A percentile compares a stretch with the other conserved stretches of the same genome.
phyloP scores from a whole-genome alignment of 345 rosid genomes.

The Arabidopsis suecica region DNA sequence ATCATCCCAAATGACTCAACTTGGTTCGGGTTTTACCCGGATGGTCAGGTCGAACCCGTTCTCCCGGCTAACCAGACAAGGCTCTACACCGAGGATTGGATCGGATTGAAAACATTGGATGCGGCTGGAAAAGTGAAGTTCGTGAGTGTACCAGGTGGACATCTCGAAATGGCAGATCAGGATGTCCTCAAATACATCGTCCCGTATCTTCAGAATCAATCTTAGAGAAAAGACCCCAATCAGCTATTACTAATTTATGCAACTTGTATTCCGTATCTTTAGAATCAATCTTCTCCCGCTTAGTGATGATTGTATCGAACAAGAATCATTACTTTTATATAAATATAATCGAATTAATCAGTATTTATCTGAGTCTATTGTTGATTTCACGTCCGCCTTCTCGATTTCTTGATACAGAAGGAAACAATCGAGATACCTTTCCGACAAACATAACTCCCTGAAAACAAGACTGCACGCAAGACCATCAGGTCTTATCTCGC shows the following conservation, averaged over 20 bases:
- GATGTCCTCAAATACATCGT: slow-evolving; percentile 62
- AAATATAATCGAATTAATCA: neutral
- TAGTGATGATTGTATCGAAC: slow-evolving; percentile 16
- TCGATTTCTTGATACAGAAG: slow-evolving; percentile 56
- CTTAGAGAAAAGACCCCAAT: neutral
- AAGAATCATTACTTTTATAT: slow-evolving; percentile 10
- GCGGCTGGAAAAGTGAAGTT: slow-evolving; percentile 75
- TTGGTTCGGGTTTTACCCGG: slow-evolving; percentile 89
- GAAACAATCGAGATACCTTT: slow-evolving; percentile 65
- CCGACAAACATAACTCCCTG: slow-evolving; percentile 59
- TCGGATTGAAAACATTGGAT: slow-evolving; percentile 69
- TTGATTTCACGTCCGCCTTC: slow-evolving; percentile 50
- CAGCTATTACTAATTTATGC: slow-evolving; percentile 1
- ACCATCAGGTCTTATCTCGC: slow-evolving; percentile 69
- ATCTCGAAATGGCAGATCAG: slow-evolving; percentile 52
- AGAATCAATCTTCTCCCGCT: neutral
- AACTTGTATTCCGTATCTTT: neutral
- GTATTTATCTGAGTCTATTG: slow-evolving; percentile 62
- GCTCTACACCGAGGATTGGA: slow-evolving; percentile 76
- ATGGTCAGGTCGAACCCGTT: slow-evolving; percentile 70
- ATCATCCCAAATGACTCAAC: slow-evolving; percentile 86
- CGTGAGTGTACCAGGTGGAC: slow-evolving; percentile 63
- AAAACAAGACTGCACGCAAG: slow-evolving; percentile 69
- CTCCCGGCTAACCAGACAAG: slow-evolving; percentile 59
- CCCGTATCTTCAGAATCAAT: slow-evolving; percentile 62